Conservation (phyloP, 2,329 filamentous ascomycete genomes). For the Venturia nashicola region DNA sequence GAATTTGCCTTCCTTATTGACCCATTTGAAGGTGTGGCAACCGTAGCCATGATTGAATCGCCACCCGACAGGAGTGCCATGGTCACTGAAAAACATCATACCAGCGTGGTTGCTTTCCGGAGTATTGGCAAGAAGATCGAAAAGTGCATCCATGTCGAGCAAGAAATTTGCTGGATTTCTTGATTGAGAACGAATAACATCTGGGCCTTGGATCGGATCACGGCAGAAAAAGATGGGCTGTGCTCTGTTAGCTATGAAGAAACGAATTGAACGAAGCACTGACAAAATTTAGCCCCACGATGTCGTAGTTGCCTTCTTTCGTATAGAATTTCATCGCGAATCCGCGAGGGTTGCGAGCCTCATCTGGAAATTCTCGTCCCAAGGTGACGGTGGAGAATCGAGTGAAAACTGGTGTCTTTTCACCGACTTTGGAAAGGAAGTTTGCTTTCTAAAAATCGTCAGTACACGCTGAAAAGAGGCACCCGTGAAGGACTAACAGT, state of each 20-base stretch:
- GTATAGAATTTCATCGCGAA: conserved; percentile 40
- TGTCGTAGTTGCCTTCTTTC: conserved; percentile 36
- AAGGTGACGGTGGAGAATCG: conserved; percentile 34
- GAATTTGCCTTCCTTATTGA: conserved; percentile 35
- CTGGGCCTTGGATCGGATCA: conserved; percentile 35
- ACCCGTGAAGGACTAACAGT: conserved; percentile 15
- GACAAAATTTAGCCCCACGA: conserved; percentile 33
- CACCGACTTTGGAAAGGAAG: conserved; percentile 27
- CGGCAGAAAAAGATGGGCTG: conserved; percentile 37
- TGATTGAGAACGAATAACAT: conserved; percentile 35
- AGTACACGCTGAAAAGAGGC: conserved; percentile 7
- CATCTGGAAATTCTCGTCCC: conserved; percentile 32
- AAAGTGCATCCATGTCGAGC: conserved; percentile 35
- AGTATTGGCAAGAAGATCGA: conserved; percentile 37
- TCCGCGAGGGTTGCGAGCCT: conserved; percentile 34
- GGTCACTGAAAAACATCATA: conserved; percentile 39
- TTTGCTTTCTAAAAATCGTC: conserved; percentile 21
- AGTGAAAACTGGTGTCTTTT: conserved; percentile 31
- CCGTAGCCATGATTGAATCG: conserved; percentile 20
- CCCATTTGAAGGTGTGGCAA: conserved; percentile 36
- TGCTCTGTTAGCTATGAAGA: background rate
- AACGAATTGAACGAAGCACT: conserved; percentile 13
- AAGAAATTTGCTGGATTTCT: conserved; percentile 37
- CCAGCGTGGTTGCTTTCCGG: conserved; percentile 38
- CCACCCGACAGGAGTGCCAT: conserved; percentile 37